These are phyloP conservation scores for Phytophthora capsici DNA, from an alignment of 352 stramenopile species.

Conservation along the genomic window DNA sequence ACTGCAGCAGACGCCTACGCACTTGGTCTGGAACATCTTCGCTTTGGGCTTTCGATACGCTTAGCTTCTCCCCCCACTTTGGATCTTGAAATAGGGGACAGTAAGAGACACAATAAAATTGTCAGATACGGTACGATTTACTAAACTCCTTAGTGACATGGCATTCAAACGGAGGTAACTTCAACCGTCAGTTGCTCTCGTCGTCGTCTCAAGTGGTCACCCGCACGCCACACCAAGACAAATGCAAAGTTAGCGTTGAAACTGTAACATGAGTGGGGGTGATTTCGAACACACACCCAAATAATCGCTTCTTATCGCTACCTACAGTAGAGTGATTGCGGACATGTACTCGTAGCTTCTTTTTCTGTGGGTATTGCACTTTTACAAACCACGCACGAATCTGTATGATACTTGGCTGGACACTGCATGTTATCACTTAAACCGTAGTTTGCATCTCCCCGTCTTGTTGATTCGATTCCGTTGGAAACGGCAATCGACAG, in stretches of 20 bases:
- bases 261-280: not conserved
- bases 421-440: too few relatives aligned
- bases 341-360: not conserved
- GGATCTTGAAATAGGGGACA: slow-evolving; percentile 37
- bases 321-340: too few relatives aligned
- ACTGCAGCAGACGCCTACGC: slow-evolving; percentile 5
- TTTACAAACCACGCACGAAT: too few relatives aligned
- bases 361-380: too few relatives aligned
- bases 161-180: not conserved
- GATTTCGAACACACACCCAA: not conserved
- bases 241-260: slow-evolving; percentile 6
- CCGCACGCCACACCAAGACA: slow-evolving; percentile 4
- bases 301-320: too few relatives aligned
- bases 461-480: slow-evolving; percentile 1
- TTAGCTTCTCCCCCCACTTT: slow-evolving; percentile 36
- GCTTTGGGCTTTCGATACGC: slow-evolving; percentile 20
- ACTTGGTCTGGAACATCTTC: slow-evolving; percentile 76
- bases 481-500: not conserved
- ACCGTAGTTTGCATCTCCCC: not conserved
- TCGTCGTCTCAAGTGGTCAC: not conserved
- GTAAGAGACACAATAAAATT: slow-evolving; percentile 27
- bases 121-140: slow-evolving; percentile 6
- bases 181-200: slow-evolving; percentile 8
- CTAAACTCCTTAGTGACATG: slow-evolving; percentile 8
- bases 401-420: too few relatives aligned